A percentile compares a stretch with the other conserved stretches of the same genome.
Evolutionary conservation across 768 basidiomycete genomes (phyloP).

Genomic region (Auricularia heimuer): DNA sequence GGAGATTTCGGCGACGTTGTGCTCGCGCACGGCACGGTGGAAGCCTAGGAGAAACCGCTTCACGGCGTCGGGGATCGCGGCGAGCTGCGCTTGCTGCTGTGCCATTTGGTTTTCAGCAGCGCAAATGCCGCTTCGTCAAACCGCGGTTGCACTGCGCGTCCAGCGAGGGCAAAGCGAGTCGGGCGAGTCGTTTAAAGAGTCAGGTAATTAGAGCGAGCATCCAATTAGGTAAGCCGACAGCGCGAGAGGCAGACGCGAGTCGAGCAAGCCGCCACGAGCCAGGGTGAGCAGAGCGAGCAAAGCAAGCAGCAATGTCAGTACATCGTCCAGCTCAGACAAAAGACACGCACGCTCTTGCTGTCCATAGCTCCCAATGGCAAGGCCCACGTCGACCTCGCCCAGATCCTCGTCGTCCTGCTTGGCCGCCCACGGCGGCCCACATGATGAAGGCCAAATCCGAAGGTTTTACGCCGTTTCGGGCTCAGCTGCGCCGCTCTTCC

Average conservation of each 20-base stretch:
- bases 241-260: too few relatives aligned
- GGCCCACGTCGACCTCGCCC: slow-evolving; percentile 57
- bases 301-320: too few relatives aligned
- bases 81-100: slow-evolving; percentile 63
- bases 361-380: slow-evolving; percentile 61
- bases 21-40: slow-evolving; percentile 83
- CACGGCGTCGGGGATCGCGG: slow-evolving; percentile 79
- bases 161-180: slow-evolving; percentile 8
- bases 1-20: slow-evolving; percentile 85
- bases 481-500: too few relatives aligned
- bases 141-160: slow-evolving; percentile 37
- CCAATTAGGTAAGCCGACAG: too few relatives aligned
- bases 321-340: neutral
- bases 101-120: slow-evolving; percentile 78
- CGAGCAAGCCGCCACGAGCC: too few relatives aligned
- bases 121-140: slow-evolving; percentile 62
- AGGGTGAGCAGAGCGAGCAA: too few relatives aligned
- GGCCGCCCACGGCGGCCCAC: slow-evolving; percentile 54
- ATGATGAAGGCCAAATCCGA: slow-evolving; percentile 15
- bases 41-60: slow-evolving; percentile 96
- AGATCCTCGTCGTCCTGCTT: slow-evolving; percentile 74
- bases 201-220: too few relatives aligned
- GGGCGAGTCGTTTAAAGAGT: neutral
- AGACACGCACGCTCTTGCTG: slow-evolving; percentile 33
- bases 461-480: too few relatives aligned